Evolutionary conservation across 306 rosid species (phyloP), one percentile per base, ranked within the genome.

Genomic region (Sindora glabra): DNA sequence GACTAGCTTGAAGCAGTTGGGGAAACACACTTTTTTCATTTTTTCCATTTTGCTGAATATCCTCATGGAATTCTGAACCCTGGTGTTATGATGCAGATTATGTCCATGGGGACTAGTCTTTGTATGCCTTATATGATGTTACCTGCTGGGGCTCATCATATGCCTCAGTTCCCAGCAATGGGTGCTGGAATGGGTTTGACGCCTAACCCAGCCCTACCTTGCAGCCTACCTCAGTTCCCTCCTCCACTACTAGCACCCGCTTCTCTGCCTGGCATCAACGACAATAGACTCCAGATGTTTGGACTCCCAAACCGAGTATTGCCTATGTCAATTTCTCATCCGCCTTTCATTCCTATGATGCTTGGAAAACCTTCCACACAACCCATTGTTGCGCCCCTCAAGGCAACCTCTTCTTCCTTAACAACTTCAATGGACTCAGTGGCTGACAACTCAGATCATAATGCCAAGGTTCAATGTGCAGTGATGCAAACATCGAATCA

Each of bases 111-210:
- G 3, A 48, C 51, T 39, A 68, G 73, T 4, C 10, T 73, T 39
- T 77, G 77, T 32, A 69, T 74, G 77, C 76, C 75, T 48, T 8
- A 32, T 0, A 77, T 81, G 86, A 80, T 80, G 81, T 15, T 64
- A 41, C 80, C 56, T 26, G 33, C 30, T 16, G 65, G 45, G 6
- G 36, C 44, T 26, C 57, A 64, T 46, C 41, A 51, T 32, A 44
- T 44, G 11, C 40, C 62, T n/a, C 74, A 46, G 41, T 55, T 76
- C 51, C 40, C 39, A 16, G 38, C 21, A 32, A 61, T 74, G 74
- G 68, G 73, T 27, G 41, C 21, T 26, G 74, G 74, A 55, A 74
- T 79, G 74, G 70, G 69, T 17, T 59, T 66, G 17, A 56, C 69
- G 56, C 66, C 64, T 40, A 58, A 74, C 58, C 42, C 47, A n/a